Percentiles rank a stretch among this genome's conserved stretches.
Conservation (phyloP, 179 eudicot species). For the Vitellaria paradoxa region DNA sequence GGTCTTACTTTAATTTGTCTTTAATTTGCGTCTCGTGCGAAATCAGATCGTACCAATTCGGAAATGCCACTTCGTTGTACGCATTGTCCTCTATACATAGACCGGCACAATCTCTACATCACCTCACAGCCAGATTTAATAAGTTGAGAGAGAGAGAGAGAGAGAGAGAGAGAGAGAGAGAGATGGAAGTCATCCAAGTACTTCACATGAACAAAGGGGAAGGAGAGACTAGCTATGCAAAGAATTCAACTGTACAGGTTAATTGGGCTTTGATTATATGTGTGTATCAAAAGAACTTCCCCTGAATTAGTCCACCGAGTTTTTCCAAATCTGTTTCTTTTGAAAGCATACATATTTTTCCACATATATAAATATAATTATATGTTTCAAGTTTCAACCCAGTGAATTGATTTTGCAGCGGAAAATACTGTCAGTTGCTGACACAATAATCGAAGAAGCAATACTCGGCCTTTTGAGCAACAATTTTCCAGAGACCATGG, state of each 20-base stretch:
- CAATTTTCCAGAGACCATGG: slow-evolving; percentile 30
- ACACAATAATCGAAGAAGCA: slow-evolving; percentile 38
- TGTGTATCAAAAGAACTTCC: no score
- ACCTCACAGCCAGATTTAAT: neutral
- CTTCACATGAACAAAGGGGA: slow-evolving; percentile 68
- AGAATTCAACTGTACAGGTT: slow-evolving; percentile 49
- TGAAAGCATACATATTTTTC: neutral
- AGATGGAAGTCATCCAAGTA: slow-evolving; percentile 28
- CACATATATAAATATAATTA: neutral
- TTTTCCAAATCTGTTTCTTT: neutral
- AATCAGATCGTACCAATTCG: no score
- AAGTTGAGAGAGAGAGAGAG: neutral
- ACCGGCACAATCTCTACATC: neutral
- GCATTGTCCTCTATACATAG: no score
- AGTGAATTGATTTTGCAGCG: slow-evolving; percentile 21
- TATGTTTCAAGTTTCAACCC: no score
- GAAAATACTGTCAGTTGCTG: slow-evolving; percentile 38
- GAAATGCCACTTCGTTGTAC: no score
- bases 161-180: slow-evolving; percentile 20
- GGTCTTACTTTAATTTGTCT: no score
- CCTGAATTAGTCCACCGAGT: no score
- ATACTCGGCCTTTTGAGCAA: slow-evolving; percentile 23
- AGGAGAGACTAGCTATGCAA: slow-evolving; percentile 54
- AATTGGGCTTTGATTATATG: no score
- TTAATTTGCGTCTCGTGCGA: no score